These are phyloP conservation scores for Aspergillus sp. DNA, from an alignment of 2,329 filamentous ascomycete species.

Conservation along the genomic window DNA sequence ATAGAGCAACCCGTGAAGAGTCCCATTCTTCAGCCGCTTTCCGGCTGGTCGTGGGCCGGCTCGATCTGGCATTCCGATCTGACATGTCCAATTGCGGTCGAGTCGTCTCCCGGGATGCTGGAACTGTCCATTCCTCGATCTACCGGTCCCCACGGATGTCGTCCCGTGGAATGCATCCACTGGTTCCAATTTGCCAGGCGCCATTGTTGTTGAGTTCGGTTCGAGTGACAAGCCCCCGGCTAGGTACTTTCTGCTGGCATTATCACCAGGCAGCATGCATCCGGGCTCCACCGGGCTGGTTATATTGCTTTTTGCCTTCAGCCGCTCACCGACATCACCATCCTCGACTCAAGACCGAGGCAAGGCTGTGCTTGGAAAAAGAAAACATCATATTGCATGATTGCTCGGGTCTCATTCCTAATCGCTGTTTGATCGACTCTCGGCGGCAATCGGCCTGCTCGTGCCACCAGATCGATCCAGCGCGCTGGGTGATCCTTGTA, in stretches of 20 bases:
- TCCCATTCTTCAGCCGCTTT: too few relatives aligned
- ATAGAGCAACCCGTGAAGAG: neutral
- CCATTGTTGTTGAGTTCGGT: neutral
- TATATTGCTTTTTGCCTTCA: constrained; percentile 4
- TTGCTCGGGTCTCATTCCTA: too few relatives aligned
- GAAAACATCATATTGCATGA: neutral
- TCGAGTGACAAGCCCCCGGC: neutral
- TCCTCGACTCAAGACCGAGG: too few relatives aligned
- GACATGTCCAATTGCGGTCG: constrained; percentile 1
- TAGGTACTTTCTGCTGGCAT: neutral
- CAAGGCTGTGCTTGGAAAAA: too few relatives aligned
- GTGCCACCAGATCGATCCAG: too few relatives aligned
- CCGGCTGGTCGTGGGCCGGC: neutral
- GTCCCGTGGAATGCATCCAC: neutral
- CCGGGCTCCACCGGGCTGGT: neutral
- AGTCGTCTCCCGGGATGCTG: neutral
- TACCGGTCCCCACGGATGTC: neutral
- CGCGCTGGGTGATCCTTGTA: too few relatives aligned
- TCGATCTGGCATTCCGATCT: neutral
- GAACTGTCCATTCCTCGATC: neutral
- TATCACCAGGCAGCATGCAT: neutral
- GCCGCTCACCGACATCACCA: neutral
- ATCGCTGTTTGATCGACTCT: too few relatives aligned
- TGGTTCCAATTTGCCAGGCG: too few relatives aligned
- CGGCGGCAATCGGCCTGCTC: too few relatives aligned